Evolutionary conservation across 148 eudicot genomes (phyloP).

Genomic region (Camellia lanceoleosa): DNA sequence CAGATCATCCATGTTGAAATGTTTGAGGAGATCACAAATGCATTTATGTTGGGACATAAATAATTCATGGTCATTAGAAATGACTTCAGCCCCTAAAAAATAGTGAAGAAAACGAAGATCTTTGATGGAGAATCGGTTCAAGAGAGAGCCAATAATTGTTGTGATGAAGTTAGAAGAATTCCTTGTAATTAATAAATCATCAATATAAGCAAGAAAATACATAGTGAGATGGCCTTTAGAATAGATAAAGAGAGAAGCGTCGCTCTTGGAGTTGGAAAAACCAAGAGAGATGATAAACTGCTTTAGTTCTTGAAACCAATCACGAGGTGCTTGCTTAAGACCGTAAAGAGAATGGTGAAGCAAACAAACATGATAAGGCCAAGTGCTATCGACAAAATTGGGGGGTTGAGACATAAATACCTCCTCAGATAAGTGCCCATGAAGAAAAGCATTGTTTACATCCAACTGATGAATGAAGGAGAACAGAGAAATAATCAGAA

Average conservation of each 20-base stretch:
- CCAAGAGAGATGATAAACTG: background rate
- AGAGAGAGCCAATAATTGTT: background rate
- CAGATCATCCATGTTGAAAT: background rate
- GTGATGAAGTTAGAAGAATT: background rate
- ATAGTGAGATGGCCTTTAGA: background rate
- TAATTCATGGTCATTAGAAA: background rate
- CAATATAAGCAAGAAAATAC: background rate
- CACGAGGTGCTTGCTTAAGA: background rate
- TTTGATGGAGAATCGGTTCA: background rate
- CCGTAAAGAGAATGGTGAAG: slow-evolving; percentile 5
- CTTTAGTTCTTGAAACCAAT: background rate
- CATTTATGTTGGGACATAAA: slow-evolving; percentile 1
- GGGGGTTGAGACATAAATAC: slow-evolving; percentile 14
- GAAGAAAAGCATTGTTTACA: background rate
- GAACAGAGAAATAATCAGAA: too few species aligned
- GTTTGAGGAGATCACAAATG: background rate
- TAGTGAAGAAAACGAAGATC: slow-evolving; percentile 9
- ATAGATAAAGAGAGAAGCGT: slow-evolving; percentile 7
- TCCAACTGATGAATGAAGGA: background rate
- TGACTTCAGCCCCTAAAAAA: slow-evolving; percentile 8
- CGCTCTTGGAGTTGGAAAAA: background rate
- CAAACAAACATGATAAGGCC: background rate
- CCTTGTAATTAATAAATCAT: slow-evolving; percentile 14
- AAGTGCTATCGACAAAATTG: slow-evolving; percentile 2
- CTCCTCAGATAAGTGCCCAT: background rate